Base-by-base conservation (phyloP, 1,284 basidiomycete species). In the Pseudozyma pruni region DNA sequence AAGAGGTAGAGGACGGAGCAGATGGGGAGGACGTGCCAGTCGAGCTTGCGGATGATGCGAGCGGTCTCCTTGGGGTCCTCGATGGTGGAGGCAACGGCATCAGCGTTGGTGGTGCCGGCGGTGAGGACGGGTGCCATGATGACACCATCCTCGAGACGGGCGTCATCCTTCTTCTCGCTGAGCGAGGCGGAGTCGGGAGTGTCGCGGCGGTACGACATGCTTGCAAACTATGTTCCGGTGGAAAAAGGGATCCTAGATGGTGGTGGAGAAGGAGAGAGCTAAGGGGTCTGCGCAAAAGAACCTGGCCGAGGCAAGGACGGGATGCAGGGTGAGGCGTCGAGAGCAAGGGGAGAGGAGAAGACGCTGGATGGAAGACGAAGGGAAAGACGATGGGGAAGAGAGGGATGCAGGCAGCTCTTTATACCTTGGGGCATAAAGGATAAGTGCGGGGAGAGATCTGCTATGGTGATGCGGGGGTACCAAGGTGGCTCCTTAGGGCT, bases 1-100 rank as follows among this genome's bases (percentile, higher is more conserved):
- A 90, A 81, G 13, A 90, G 85, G 82, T 91, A 92, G 61, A 92
- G 82, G 59, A 92, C 58, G 17, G 67, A 46, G 46, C 72, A 74
- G 48, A 74, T 74, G 50, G 72, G 72, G n/a, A 74, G 50, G 16
- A 74, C 67, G 43, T 63, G 61, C 72, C 61, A 71, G 60, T 74
- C 72, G 27, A 74, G 58, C 55, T 71, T 74, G 33, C 67, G 57
- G 16, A 74, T 52, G 20, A 74, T 45, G 16, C 72, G 61, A 1
- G 53, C 53, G 4, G 61, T 74, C 50, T 71, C 63, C 25, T 43
- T 50, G 20, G 50, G 59, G 47, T 74, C 72, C 37, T 56, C 58
- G 32, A 58, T 29, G 34, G 68, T 72, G 38, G 47, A 27, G 33
- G 62, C 58, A 41, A 61, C 58, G 13, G 62, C 68, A 32, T 72